Evolutionary conservation across 1,284 basidiomycete genomes (phyloP).

Genomic region (Mycena sp.): DNA sequence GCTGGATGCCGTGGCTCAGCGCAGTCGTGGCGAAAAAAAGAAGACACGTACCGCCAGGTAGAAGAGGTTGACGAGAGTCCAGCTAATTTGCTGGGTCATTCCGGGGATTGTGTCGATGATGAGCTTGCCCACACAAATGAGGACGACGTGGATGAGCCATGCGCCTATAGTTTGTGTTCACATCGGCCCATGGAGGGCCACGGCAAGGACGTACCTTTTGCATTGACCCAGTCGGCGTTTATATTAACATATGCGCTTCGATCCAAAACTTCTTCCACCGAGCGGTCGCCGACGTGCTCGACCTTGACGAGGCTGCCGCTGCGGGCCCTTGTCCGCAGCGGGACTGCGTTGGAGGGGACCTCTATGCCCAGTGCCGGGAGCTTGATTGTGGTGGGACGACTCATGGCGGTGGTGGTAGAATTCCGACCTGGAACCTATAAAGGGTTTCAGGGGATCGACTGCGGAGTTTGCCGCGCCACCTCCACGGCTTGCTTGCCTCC

Average conservation of each 20-base stretch:
- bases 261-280: constrained; percentile 83
- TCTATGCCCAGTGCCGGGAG: constrained; percentile 58
- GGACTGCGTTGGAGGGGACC: constrained; percentile 34
- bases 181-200: not conserved
- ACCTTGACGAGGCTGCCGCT: constrained; percentile 89
- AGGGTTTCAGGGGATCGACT: not conserved
- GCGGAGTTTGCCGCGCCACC: too few species aligned
- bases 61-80: constrained; percentile 93
- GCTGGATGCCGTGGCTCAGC: constrained; percentile 53
- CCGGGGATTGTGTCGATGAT: constrained; percentile 95
- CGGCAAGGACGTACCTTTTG: constrained; percentile 77
- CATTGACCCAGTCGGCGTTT: constrained; percentile 99
- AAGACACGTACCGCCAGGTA: constrained; percentile 85
- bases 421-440: not conserved
- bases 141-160: constrained; percentile 97
- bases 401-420: constrained; percentile 4
- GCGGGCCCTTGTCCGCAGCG: constrained; percentile 66
- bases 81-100: constrained; percentile 93
- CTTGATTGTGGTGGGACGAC: constrained; percentile 48
- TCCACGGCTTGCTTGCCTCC: too few species aligned
- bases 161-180: constrained; percentile 68
- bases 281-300: constrained; percentile 84
- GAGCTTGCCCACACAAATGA: constrained; percentile 92
- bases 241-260: constrained; percentile 87
- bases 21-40: constrained; percentile 3